phyloP scores from a whole-genome alignment of 176 grass and related monocot species.

The Aegilops longissima region DNA sequence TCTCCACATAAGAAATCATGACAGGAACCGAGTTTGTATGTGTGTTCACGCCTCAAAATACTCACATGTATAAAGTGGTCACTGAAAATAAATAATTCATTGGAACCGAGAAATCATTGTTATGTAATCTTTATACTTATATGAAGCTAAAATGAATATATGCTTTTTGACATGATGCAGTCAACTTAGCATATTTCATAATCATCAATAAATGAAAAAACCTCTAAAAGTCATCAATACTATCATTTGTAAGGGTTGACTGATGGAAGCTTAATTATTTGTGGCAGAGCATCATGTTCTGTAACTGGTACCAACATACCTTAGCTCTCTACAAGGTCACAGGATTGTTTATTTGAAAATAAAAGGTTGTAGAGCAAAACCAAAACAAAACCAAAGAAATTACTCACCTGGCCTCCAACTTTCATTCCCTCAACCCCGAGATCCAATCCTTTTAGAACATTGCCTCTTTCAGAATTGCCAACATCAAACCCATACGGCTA shows the following conservation, averaged over 20 bases:
- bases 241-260: conserved; percentile 1
- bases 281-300: background rate
- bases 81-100: background rate
- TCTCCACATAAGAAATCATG: background rate
- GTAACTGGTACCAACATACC: background rate
- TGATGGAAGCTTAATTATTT: conserved; percentile 12
- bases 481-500: conserved; percentile 97
- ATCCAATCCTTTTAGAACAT: conserved; percentile 93
- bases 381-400: background rate
- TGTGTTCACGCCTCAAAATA: background rate
- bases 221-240: background rate
- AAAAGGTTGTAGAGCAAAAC: conserved; percentile 1
- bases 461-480: conserved; percentile 86
- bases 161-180: background rate
- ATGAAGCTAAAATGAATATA: background rate
- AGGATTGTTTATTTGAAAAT: background rate
- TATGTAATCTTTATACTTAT: background rate
- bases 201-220: background rate
- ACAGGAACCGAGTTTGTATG: background rate
- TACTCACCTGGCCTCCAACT: conserved; percentile 83
- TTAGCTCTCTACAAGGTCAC: background rate
- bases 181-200: conserved; percentile 2
- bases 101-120: background rate
- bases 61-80: background rate
- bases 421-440: conserved; percentile 98